Percentiles rank a stretch among this genome's conserved stretches.
Evolutionary conservation across 1,284 basidiomycete species (phyloP).

Genomic region (Cystobasidium slooffiae): DNA sequence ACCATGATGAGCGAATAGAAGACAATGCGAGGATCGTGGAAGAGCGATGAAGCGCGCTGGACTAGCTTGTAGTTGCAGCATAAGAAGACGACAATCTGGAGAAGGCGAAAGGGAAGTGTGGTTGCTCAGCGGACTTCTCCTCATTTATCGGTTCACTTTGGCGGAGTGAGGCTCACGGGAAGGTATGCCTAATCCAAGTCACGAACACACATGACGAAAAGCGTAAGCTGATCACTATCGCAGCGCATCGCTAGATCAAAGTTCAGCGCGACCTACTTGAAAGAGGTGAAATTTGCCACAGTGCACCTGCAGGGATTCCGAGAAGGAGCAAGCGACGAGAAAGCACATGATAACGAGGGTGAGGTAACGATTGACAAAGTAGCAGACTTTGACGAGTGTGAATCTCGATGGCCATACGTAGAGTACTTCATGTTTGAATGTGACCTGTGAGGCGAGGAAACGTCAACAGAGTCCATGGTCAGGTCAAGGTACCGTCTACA

Average conservation of each 20-base stretch:
- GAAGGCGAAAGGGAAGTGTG: not conserved
- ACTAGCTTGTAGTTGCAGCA: conserved; percentile 44
- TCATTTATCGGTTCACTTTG: not conserved
- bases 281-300: conserved; percentile 29
- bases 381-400: conserved; percentile 42
- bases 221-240: not conserved
- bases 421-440: conserved; percentile 10
- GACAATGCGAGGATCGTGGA: conserved; percentile 18
- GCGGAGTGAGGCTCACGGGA: conserved; percentile 8
- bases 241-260: not conserved
- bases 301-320: conserved; percentile 9
- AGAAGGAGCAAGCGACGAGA: conserved; percentile 35
- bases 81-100: conserved; percentile 42
- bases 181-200: conserved; percentile 12
- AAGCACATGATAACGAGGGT: conserved; percentile 30
- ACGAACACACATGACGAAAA: not conserved
- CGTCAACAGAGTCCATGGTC: not conserved
- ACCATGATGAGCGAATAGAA: conserved; percentile 33
- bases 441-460: conserved; percentile 16
- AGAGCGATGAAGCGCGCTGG: conserved; percentile 34
- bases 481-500: not conserved
- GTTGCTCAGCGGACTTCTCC: not conserved
- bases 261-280: conserved; percentile 3
- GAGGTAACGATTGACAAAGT: conserved; percentile 32
- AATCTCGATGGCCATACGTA: conserved; percentile 39